A percentile compares a stretch with the other conserved stretches of the same genome.
phyloP scores from a whole-genome alignment of 2,329 filamentous ascomycete species.

The Aspergillus sp. region DNA sequence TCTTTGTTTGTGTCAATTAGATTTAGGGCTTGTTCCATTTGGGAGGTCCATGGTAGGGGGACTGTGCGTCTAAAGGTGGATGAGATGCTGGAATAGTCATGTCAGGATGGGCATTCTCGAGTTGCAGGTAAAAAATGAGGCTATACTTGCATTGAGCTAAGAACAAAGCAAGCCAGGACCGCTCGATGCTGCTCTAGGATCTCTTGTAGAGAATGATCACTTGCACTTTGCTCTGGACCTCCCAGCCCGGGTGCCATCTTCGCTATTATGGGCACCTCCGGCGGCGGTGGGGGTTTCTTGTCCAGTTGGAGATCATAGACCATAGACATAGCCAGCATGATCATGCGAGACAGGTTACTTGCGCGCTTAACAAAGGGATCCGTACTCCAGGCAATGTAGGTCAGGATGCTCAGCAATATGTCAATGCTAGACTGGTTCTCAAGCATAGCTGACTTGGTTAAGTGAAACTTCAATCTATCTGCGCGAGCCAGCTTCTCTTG shows the following conservation, averaged over 20 bases:
- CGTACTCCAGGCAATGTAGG: neutral
- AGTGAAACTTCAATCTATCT: neutral
- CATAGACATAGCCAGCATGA: neutral
- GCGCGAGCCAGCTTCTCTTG: neutral
- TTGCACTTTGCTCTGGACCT: neutral
- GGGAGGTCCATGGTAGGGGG: neutral
- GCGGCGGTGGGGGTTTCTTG: neutral
- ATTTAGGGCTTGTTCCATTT: neutral
- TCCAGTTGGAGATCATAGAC: neutral
- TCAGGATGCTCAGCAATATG: neutral
- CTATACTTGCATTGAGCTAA: neutral
- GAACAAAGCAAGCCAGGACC: neutral
- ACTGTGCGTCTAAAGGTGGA: neutral
- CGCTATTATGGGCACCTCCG: neutral
- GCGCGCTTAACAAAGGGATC: neutral
- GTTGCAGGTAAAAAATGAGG: too few species aligned
- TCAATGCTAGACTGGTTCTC: neutral
- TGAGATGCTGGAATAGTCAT: neutral
- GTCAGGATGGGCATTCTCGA: neutral
- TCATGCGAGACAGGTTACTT: neutral
- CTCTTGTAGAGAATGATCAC: neutral
- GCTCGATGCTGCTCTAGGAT: neutral
- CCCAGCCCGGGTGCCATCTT: neutral
- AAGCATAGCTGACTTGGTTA: neutral
- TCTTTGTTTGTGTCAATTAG: neutral